Percentiles rank a stretch among this genome's conserved stretches.
phyloP scores from a whole-genome alignment of 176 grass and related monocot species.

The Oryza glaberrima region DNA sequence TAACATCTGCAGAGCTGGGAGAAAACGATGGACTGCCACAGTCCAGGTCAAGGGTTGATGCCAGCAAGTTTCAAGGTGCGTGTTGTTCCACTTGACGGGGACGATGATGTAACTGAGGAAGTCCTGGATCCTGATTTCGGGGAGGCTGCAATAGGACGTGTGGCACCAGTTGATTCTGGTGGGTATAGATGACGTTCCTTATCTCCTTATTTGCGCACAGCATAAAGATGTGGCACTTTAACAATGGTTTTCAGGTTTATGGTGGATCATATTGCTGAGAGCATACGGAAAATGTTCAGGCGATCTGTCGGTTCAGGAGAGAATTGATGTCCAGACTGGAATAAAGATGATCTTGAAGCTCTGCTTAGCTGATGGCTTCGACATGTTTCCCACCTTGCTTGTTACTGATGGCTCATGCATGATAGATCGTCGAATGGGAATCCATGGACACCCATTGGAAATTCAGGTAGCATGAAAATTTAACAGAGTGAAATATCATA shows the following conservation, averaged over 20 bases:
- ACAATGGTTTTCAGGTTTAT: slow-evolving; percentile 59
- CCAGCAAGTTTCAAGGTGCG: slow-evolving; percentile 90
- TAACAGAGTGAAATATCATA: background rate
- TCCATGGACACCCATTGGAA: slow-evolving; percentile 89
- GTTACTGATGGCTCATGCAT: slow-evolving; percentile 95
- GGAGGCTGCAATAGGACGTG: slow-evolving; percentile 81
- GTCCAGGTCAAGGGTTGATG: slow-evolving; percentile 87
- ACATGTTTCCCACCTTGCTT: slow-evolving; percentile 87
- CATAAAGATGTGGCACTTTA: background rate
- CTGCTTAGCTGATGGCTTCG: slow-evolving; percentile 87
- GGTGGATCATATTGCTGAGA: slow-evolving; percentile 90
- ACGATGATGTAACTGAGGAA: slow-evolving; percentile 74
- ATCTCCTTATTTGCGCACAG: background rate
- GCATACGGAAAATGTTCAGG: slow-evolving; percentile 84
- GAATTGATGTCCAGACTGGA: slow-evolving; percentile 83
- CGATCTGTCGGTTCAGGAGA: slow-evolving; percentile 74
- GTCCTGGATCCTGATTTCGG: slow-evolving; percentile 93
- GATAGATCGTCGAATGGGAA: slow-evolving; percentile 92
- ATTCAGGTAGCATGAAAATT: slow-evolving; percentile 59
- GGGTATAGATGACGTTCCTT: background rate
- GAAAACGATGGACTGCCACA: slow-evolving; percentile 96
- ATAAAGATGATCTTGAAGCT: slow-evolving; percentile 92
- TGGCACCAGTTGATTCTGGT: slow-evolving; percentile 91
- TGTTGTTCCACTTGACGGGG: slow-evolving; percentile 67
- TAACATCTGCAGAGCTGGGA: slow-evolving; percentile 75